Percentiles rank a stretch among this genome's conserved stretches.
Conservation (phyloP, 768 basidiomycete species). For the Suillus subluteus region DNA sequence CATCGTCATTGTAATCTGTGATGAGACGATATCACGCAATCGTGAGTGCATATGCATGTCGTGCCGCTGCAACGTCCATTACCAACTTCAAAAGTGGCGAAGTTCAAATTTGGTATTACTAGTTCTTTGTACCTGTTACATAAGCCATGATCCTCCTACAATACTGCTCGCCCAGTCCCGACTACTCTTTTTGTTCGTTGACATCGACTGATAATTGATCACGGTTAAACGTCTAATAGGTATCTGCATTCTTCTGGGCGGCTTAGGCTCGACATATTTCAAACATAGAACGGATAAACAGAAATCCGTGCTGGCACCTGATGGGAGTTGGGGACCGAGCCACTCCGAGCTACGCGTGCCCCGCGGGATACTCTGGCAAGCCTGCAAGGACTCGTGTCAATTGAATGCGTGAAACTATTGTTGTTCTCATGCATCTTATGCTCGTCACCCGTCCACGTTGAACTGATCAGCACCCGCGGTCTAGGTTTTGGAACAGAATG, state of each 20-base stretch:
- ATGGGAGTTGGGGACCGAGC: neutral
- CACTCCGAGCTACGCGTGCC: neutral
- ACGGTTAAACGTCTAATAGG: neutral
- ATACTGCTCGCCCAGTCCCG: too few species aligned
- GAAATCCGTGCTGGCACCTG: neutral
- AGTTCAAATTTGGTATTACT: too few species aligned
- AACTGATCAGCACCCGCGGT: neutral
- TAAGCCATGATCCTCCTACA: too few species aligned
- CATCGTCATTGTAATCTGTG: neutral
- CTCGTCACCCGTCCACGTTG: neutral
- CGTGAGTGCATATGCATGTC: constrained; percentile 14
- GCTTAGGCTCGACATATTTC: neutral
- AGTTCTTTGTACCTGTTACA: too few species aligned
- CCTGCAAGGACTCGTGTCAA: neutral
- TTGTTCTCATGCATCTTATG: neutral
- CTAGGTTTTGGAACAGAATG: neutral
- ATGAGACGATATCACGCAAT: constrained; percentile 39
- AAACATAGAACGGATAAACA: neutral
- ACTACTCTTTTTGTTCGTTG: too few species aligned
- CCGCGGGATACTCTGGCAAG: neutral
- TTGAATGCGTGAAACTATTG: neutral
- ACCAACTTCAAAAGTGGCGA: too few species aligned
- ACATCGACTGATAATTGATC: neutral
- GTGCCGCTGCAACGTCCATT: too few species aligned
- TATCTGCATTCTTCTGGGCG: neutral